Evolutionary conservation across 305 asterid species (phyloP).

Genomic region (Fraxinus paxiana): DNA sequence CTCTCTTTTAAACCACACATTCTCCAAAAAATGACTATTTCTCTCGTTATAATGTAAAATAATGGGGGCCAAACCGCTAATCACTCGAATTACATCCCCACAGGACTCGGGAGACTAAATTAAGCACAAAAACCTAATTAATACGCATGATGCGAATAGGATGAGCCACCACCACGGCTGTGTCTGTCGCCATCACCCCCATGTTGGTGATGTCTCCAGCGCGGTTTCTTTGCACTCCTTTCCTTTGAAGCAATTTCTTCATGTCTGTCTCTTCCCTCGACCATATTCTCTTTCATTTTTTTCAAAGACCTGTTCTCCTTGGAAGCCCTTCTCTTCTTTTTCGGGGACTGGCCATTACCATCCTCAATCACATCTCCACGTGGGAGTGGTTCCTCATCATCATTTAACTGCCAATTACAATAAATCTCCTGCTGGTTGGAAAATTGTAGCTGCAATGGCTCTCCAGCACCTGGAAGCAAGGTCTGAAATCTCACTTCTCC

Average conservation of each 20-base stretch:
- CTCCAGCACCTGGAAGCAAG: conserved; percentile 58
- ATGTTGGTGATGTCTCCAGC: conserved; percentile 27
- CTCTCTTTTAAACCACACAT: too few relatives aligned
- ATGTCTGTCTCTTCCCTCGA: conserved; percentile 16
- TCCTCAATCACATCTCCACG: conserved; percentile 38
- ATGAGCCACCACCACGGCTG: conserved; percentile 7
- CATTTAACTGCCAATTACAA: conserved; percentile 62
- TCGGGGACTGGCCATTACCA: conserved; percentile 33
- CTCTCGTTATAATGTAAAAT: too few relatives aligned
- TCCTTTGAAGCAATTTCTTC: conserved; percentile 38
- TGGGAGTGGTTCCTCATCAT: conserved; percentile 68
- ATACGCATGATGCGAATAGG: conserved; percentile 1
- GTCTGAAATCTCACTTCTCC: conserved; percentile 43
- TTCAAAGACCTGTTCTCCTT: conserved; percentile 36
- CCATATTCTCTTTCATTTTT: conserved; percentile 32
- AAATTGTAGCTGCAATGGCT: conserved; percentile 37
- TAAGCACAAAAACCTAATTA: background rate
- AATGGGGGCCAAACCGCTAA: background rate
- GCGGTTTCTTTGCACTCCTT: conserved; percentile 31
- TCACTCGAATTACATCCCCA: background rate
- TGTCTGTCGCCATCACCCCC: conserved; percentile 25
- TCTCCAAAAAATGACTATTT: too few relatives aligned
- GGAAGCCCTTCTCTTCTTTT: conserved; percentile 52
- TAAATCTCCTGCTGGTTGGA: conserved; percentile 51
- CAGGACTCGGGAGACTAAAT: background rate